Percentiles rank a stretch among this genome's conserved stretches.
Conservation (phyloP, 169 alveolate genomes). For the Perkinsus marinus region DNA sequence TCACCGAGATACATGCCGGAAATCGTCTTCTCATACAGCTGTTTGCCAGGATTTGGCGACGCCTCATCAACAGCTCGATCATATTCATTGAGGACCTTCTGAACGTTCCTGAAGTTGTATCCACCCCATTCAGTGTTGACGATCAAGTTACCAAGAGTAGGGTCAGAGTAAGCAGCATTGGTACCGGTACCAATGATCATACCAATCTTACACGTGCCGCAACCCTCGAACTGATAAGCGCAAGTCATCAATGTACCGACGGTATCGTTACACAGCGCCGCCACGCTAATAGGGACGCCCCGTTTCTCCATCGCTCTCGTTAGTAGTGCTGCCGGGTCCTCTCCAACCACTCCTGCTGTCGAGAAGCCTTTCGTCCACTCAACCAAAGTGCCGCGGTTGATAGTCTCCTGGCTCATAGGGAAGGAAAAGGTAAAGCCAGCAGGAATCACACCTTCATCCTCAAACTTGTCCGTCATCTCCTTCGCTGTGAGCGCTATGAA, state of each 20-base stretch:
- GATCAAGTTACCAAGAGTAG: conserved; percentile 2
- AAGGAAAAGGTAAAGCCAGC: conserved; percentile 21
- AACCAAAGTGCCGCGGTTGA: conserved; percentile 6
- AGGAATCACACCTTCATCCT: background rate
- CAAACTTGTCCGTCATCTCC: background rate
- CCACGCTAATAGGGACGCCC: conserved; percentile 16
- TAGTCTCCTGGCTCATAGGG: conserved; percentile 9
- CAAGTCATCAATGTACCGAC: conserved; percentile 17
- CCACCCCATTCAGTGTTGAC: conserved; percentile 25
- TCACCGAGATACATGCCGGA: conserved; percentile 22
- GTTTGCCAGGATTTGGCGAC: conserved; percentile 20
- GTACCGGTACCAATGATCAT: conserved; percentile 25
- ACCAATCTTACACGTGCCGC: conserved; percentile 5
- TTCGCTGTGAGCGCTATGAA: conserved; percentile 4
- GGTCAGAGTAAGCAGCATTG: conserved; percentile 22
- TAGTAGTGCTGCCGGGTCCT: conserved; percentile 11
- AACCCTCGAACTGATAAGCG: background rate
- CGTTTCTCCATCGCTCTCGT: conserved; percentile 12
- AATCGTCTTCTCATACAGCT: conserved; percentile 17
- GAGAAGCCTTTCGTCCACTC: conserved; percentile 24
- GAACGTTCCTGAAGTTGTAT: conserved; percentile 2
- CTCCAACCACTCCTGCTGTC: conserved; percentile 24
- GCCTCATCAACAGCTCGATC: conserved; percentile 15
- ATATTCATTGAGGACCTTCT: conserved; percentile 15
- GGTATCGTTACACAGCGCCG: conserved; percentile 16